A percentile compares a stretch with the other conserved stretches of the same genome.
phyloP scores from a whole-genome alignment of 768 basidiomycete species.

The Gyrodon lividus region DNA sequence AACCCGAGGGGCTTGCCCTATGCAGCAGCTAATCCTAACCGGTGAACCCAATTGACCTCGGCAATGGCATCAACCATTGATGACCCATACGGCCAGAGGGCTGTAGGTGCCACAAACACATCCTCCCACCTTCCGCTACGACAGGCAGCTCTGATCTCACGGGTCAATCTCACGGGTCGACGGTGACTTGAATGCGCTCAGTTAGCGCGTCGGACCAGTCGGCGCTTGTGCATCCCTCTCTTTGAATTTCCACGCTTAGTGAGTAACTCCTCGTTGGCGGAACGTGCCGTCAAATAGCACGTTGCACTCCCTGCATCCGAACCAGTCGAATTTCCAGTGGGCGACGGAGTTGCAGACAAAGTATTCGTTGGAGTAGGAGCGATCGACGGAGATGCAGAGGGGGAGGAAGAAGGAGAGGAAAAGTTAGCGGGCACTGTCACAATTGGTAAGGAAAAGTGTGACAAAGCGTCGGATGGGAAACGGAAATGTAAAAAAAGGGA shows the following conservation, averaged over 20 bases:
- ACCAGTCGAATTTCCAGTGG: constrained; percentile 1
- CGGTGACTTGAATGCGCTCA: background rate
- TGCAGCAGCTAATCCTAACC: background rate
- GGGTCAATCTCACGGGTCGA: background rate
- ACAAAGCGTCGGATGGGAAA: background rate
- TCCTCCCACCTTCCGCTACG: background rate
- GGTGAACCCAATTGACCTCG: background rate
- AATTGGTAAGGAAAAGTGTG: constrained; percentile 16
- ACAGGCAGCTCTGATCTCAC: background rate
- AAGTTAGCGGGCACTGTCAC: constrained; percentile 26
- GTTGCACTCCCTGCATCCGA: constrained; percentile 4
- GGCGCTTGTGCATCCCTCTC: constrained; percentile 22
- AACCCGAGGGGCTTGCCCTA: constrained; percentile 12
- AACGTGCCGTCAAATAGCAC: constrained; percentile 22
- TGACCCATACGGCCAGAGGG: background rate
- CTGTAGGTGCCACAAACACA: background rate
- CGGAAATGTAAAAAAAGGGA: background rate
- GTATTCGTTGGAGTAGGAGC: constrained; percentile 4
- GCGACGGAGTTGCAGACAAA: background rate
- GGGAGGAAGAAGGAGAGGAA: constrained; percentile 11
- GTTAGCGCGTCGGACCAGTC: constrained; percentile 17
- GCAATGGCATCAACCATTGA: constrained; percentile 16
- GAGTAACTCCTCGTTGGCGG: constrained; percentile 4
- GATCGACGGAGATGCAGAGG: constrained; percentile 4
- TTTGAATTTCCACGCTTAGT: constrained; percentile 18